Percentiles rank a stretch among this genome's conserved stretches.
These are phyloP conservation scores for Guyanaporus albipodus DNA, from an alignment of 768 basidiomycete genomes.

Conservation along the genomic window DNA sequence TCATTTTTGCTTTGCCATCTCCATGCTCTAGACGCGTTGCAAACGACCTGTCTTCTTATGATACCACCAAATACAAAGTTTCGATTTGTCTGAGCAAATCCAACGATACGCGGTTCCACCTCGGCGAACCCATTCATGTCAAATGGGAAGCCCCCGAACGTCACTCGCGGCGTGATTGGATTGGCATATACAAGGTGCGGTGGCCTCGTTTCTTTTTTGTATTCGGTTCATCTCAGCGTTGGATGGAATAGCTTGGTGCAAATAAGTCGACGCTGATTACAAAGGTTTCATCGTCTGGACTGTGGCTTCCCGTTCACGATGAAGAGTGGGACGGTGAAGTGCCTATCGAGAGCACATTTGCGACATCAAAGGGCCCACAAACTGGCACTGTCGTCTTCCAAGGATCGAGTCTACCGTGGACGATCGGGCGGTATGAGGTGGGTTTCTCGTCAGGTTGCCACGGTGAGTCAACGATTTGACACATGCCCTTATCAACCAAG, in stretches of 20 bases:
- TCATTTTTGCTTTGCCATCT: neutral
- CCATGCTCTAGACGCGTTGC: slow-evolving; percentile 61
- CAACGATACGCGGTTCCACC: slow-evolving; percentile 64
- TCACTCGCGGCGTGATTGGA: slow-evolving; percentile 94
- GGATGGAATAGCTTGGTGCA: slow-evolving; percentile 70
- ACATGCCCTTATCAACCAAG: slow-evolving; percentile 33
- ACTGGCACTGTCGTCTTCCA: slow-evolving; percentile 71
- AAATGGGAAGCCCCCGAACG: slow-evolving; percentile 82
- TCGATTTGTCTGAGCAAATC: slow-evolving; percentile 51
- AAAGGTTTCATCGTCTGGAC: slow-evolving; percentile 76
- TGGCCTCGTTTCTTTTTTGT: slow-evolving; percentile 7
- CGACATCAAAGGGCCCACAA: slow-evolving; percentile 36
- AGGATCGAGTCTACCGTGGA: slow-evolving; percentile 81
- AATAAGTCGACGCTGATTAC: slow-evolving; percentile 84
- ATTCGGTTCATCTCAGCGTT: slow-evolving; percentile 1
- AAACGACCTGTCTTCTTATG: slow-evolving; percentile 74
- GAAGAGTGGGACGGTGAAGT: slow-evolving; percentile 93
- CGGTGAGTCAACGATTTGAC: neutral
- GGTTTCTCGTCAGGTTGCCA: neutral
- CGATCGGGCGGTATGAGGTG: slow-evolving; percentile 78
- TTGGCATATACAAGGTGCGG: slow-evolving; percentile 80
- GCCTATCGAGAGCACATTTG: slow-evolving; percentile 47
- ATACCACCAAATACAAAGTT: slow-evolving; percentile 74
- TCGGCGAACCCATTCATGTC: slow-evolving; percentile 86
- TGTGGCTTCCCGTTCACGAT: slow-evolving; percentile 89